phyloP scores from a whole-genome alignment of 352 stramenopile species.

The Phytophthora ohioensis region DNA sequence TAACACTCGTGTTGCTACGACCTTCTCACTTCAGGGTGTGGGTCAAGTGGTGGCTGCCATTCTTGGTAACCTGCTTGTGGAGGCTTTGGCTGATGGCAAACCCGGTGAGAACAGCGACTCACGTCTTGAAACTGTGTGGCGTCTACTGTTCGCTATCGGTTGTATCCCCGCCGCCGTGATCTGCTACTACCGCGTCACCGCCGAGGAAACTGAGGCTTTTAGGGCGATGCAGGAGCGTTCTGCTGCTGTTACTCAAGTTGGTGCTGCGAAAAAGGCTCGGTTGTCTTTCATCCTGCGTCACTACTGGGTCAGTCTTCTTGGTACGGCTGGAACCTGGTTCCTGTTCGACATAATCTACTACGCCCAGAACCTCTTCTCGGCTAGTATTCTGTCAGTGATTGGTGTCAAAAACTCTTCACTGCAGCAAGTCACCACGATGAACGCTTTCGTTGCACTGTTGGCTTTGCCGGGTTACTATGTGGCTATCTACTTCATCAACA shows the following conservation, averaged over 20 bases:
- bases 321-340: constrained; percentile 81
- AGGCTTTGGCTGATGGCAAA: constrained; percentile 46
- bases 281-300: constrained; percentile 54
- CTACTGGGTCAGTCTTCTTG: constrained; percentile 58
- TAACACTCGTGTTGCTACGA: constrained; percentile 59
- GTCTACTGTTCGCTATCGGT: constrained; percentile 61
- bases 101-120: constrained; percentile 43
- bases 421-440: constrained; percentile 56
- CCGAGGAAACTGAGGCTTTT: constrained; percentile 64
- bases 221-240: constrained; percentile 29
- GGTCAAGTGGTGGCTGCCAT: constrained; percentile 57
- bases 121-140: constrained; percentile 68
- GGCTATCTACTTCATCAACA: constrained; percentile 73
- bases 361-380: constrained; percentile 78
- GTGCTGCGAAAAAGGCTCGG: constrained; percentile 22
- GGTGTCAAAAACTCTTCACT: constrained; percentile 53
- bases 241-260: not conserved
- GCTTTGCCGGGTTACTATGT: constrained; percentile 86
- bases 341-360: constrained; percentile 87
- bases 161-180: constrained; percentile 57
- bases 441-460: constrained; percentile 62
- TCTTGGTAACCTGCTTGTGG: constrained; percentile 63
- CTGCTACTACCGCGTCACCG: constrained; percentile 61
- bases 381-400: constrained; percentile 64
- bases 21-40: constrained; percentile 71